phyloP scores from a whole-genome alignment of 768 basidiomycete genomes.

The Leucocoprinus leucothites region DNA sequence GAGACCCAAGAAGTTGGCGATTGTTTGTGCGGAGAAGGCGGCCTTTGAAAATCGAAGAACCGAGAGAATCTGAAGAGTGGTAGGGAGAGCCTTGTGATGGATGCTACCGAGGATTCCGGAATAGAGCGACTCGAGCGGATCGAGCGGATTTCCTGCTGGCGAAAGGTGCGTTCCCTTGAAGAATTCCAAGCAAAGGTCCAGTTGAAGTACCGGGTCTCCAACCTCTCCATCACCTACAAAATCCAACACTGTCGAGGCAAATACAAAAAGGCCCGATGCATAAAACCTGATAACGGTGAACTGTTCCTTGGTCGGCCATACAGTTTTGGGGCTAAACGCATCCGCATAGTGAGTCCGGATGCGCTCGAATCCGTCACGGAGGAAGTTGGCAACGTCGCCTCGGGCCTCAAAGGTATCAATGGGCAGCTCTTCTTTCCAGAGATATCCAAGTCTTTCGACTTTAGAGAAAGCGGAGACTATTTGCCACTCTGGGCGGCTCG shows the following conservation, averaged over 20 bases:
- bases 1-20: neutral
- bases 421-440: neutral
- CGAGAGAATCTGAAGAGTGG: neutral
- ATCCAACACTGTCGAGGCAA: neutral
- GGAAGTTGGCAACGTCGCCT: neutral
- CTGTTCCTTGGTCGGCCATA: neutral
- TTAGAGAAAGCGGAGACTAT: neutral
- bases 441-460: neutral
- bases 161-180: neutral
- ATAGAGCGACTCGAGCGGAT: neutral
- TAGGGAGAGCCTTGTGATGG: neutral
- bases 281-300: neutral
- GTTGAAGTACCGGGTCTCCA: neutral
- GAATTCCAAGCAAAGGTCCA: neutral
- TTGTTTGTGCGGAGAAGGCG: neutral
- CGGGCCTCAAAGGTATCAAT: neutral
- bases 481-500: slow-evolving; percentile 3
- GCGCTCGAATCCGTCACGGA: neutral
- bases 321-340: neutral
- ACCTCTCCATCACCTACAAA: neutral
- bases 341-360: neutral
- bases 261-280: neutral
- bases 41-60: neutral
- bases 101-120: neutral
- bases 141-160: neutral